Percentiles rank a stretch among this genome's conserved stretches.
Conservation (phyloP, 2,329 filamentous ascomycete species). For the Aspergillus unguis region DNA sequence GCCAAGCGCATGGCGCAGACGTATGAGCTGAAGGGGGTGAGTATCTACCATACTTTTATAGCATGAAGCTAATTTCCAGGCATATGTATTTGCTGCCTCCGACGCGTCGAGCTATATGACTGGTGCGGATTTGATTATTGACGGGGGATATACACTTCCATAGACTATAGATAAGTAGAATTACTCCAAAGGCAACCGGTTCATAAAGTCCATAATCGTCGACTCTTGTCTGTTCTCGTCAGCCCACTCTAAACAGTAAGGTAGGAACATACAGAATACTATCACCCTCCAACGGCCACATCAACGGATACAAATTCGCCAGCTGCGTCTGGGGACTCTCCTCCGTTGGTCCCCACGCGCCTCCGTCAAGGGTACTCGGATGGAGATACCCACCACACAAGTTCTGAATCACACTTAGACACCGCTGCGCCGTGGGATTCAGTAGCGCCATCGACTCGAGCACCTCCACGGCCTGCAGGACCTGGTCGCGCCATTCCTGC, state of each 20-base stretch:
- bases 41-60: not conserved
- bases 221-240: not conserved
- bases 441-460: not conserved
- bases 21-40: conserved; percentile 40
- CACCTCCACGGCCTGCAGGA: not conserved
- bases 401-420: not conserved
- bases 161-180: conserved; percentile 6
- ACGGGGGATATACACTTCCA: conserved; percentile 46
- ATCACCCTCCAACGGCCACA: not conserved
- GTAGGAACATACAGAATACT: too few species aligned
- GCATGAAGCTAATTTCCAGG: conserved; percentile 1
- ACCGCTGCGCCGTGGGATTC: not conserved
- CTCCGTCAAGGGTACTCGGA: not conserved
- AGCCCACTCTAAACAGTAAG: not conserved
- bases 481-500: not conserved
- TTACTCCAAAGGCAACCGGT: not conserved
- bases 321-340: not conserved
- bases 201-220: not conserved
- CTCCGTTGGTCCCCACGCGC: not conserved
- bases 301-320: not conserved
- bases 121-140: conserved; percentile 47
- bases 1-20: conserved; percentile 36
- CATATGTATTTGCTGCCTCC: conserved; percentile 37
- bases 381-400: not conserved
- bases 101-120: conserved; percentile 51